Conservation (phyloP, 140 eudicot species). For the Oenanthe javanica region DNA sequence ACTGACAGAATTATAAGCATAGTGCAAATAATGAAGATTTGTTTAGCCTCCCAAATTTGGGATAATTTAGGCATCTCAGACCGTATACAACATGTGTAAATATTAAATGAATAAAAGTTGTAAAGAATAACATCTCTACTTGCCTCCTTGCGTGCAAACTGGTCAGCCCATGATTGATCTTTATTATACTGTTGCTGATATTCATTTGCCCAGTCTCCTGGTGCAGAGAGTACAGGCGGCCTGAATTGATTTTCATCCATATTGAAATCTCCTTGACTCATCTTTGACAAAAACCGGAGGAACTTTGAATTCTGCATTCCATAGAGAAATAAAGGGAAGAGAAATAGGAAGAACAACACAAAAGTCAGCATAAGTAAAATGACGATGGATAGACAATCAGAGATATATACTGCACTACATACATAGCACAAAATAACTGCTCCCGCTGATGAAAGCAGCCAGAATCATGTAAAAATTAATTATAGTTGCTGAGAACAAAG, state of each 20-base stretch:
- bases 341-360: background rate
- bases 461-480: background rate
- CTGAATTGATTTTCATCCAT: slow-evolving; percentile 83
- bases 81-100: background rate
- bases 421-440: background rate
- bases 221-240: slow-evolving; percentile 34
- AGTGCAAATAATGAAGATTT: background rate
- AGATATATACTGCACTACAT: slow-evolving; percentile 8
- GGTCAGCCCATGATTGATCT: slow-evolving; percentile 88
- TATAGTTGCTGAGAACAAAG: background rate
- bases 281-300: slow-evolving; percentile 92
- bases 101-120: background rate
- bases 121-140: slow-evolving; percentile 14
- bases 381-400: background rate
- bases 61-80: background rate
- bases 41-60: background rate
- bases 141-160: slow-evolving; percentile 73
- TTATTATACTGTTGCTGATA: slow-evolving; percentile 66
- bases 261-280: slow-evolving; percentile 94
- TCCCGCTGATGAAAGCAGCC: background rate
- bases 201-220: slow-evolving; percentile 93
- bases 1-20: background rate
- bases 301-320: slow-evolving; percentile 78
- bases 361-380: slow-evolving; percentile 5
- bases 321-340: slow-evolving; percentile 1